phyloP scores from a whole-genome alignment of 2,329 filamentous ascomycete species.

The Onygenales sp. region DNA sequence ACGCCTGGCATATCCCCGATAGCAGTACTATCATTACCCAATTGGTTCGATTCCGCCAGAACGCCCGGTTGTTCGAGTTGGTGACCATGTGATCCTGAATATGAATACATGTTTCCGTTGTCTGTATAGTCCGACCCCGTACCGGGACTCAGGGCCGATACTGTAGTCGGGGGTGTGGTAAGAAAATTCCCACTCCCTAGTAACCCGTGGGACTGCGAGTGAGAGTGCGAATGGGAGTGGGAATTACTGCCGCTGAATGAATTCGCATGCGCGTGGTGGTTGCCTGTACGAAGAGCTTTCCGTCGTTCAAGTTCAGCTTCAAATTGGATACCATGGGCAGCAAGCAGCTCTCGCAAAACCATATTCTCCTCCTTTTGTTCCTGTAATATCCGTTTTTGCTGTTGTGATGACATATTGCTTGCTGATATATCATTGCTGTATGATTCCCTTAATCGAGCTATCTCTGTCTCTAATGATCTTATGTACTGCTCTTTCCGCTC shows the following conservation, averaged over 20 bases:
- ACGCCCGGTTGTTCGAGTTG: conserved; percentile 1
- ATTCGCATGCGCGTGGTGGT: conserved; percentile 22
- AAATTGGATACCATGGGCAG: conserved; percentile 49
- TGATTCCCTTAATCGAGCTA: conserved; percentile 72
- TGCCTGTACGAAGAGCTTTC: conserved; percentile 19
- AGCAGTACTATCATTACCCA: conserved; percentile 15
- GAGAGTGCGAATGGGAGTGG: conserved; percentile 19
- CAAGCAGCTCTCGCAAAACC: conserved; percentile 56
- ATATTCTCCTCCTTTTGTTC: conserved; percentile 71
- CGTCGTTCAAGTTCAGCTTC: conserved; percentile 38
- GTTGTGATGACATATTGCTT: conserved; percentile 31
- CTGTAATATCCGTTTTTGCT: conserved; percentile 67
- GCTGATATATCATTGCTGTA: conserved; percentile 60
- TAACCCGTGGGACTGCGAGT: conserved; percentile 7
- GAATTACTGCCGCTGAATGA: conserved; percentile 34
- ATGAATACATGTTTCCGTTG: conserved; percentile 19
- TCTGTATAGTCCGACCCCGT: conserved; percentile 11
- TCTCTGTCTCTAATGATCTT: conserved; percentile 84
- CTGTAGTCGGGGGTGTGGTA: conserved; percentile 22
- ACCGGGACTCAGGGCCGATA: conserved; percentile 24
- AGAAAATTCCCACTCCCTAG: conserved; percentile 18
- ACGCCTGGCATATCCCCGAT: conserved; percentile 22
- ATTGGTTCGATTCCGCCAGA: conserved; percentile 8
- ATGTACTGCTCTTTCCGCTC: conserved; percentile 96
- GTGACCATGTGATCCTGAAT: conserved; percentile 15